Evolutionary conservation across 2,329 filamentous ascomycete genomes (phyloP).

Genomic region (Thelonectria discophora): DNA sequence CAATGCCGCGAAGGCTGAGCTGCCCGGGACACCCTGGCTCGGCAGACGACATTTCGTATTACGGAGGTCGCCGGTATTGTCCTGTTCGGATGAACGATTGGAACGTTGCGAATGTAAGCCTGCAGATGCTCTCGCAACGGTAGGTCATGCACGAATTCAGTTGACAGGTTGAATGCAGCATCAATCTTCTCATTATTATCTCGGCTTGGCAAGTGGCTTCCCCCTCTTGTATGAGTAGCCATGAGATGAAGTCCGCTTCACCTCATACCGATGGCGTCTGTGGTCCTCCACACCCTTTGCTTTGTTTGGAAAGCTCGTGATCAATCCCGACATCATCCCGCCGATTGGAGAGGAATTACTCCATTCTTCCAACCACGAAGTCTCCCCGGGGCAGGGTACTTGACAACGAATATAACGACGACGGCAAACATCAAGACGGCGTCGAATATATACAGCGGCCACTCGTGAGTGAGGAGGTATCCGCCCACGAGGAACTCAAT

Average conservation of each 20-base stretch:
- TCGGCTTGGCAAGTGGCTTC: too few species aligned
- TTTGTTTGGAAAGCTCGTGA: too few species aligned
- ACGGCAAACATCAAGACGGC: neutral
- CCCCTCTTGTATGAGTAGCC: too few species aligned
- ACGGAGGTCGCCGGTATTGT: neutral
- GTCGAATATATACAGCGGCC: slow-evolving; percentile 8
- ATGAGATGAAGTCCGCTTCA: too few species aligned
- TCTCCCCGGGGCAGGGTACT: neutral
- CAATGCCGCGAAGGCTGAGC: neutral
- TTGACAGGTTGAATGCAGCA: too few species aligned
- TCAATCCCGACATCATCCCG: neutral
- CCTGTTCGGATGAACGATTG: neutral
- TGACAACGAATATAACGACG: slow-evolving; percentile 2
- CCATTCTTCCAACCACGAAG: neutral
- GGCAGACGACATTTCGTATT: neutral
- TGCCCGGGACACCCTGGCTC: neutral
- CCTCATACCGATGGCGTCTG: too few species aligned
- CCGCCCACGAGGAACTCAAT: slow-evolving; percentile 9
- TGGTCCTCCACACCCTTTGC: too few species aligned
- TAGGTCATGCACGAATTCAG: too few species aligned
- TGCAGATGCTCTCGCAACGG: neutral
- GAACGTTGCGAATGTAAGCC: neutral
- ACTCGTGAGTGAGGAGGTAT: neutral
- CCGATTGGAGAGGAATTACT: neutral
- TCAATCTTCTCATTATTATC: too few species aligned